Percentiles rank a stretch among this genome's conserved stretches.
Evolutionary conservation across 2,329 filamentous ascomycete species (phyloP).

Genomic region (Tympanopsis confertula): DNA sequence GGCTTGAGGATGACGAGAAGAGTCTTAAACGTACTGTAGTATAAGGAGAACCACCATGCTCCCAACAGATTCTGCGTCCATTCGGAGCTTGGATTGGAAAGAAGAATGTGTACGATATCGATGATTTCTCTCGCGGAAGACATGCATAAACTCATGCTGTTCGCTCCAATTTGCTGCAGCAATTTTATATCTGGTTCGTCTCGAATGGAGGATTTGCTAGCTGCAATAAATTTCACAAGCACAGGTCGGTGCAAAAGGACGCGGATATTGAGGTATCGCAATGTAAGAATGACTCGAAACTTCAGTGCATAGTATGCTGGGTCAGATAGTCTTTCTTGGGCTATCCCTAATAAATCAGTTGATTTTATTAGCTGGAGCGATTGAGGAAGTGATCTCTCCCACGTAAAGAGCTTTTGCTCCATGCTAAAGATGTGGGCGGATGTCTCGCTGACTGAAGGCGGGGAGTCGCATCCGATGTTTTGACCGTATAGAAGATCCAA

Average conservation of each 20-base stretch:
- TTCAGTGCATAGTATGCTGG: slow-evolving; percentile 7
- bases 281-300: slow-evolving; percentile 23
- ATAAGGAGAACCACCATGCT: slow-evolving; percentile 27
- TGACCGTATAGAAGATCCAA: slow-evolving; percentile 23
- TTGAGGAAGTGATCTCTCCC: slow-evolving; percentile 14
- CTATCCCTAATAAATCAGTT: slow-evolving; percentile 2
- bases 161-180: slow-evolving; percentile 6
- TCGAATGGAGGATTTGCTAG: slow-evolving; percentile 3
- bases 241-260: slow-evolving; percentile 27
- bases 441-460: slow-evolving; percentile 11
- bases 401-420: slow-evolving; percentile 16
- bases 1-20: slow-evolving; percentile 7
- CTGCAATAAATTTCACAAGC: slow-evolving; percentile 22
- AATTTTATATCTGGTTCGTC: slow-evolving; percentile 10
- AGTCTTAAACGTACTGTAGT: slow-evolving; percentile 15
- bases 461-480: slow-evolving; percentile 21
- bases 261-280: slow-evolving; percentile 27
- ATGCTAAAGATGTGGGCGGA: slow-evolving; percentile 16
- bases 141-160: slow-evolving; percentile 12
- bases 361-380: slow-evolving; percentile 10
- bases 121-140: slow-evolving; percentile 20
- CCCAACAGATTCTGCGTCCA: slow-evolving; percentile 14
- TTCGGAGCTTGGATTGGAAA: slow-evolving; percentile 7
- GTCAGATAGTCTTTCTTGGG: no score
- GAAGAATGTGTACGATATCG: slow-evolving; percentile 13